Percentiles rank a stretch among this genome's conserved stretches.
Conservation (phyloP, 441 rosid genomes). For the Erysimum cheiri region DNA sequence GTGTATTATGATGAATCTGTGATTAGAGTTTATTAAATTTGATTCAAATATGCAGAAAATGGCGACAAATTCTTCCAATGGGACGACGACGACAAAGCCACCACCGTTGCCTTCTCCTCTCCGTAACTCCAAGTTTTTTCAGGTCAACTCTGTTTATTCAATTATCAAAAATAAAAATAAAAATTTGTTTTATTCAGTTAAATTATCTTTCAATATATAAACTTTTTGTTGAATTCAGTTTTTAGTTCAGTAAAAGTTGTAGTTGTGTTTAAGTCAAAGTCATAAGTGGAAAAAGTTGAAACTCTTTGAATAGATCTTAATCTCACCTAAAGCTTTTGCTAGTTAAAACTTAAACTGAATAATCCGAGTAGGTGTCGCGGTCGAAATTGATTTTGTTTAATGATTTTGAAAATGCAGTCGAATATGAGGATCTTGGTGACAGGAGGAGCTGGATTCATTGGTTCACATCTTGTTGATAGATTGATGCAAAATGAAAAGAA, state of each 20-base stretch:
- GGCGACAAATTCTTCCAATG: conserved; percentile 61
- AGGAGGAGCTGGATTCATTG: conserved; percentile 99
- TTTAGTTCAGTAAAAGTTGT: background rate
- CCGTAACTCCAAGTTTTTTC: conserved; percentile 87
- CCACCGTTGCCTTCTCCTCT: conserved; percentile 95
- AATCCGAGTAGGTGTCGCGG: too few species aligned
- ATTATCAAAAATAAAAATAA: too few species aligned
- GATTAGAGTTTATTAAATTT: background rate
- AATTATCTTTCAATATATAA: background rate
- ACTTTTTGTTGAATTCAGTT: conserved; percentile 7
- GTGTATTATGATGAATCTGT: conserved; percentile 4
- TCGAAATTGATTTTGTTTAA: background rate
- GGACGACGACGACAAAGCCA: conserved; percentile 53
- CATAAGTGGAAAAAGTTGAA: background rate
- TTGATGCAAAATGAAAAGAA: conserved; percentile 98
- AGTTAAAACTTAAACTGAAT: background rate
- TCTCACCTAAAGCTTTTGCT: conserved; percentile 2
- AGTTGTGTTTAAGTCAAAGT: conserved; percentile 1
- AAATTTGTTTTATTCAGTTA: background rate
- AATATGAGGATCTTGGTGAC: conserved; percentile 95
- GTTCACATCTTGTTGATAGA: conserved; percentile 92
- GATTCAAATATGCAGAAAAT: conserved; percentile 55
- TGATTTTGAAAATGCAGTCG: conserved; percentile 56
- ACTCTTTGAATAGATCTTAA: background rate
- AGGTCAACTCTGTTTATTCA: conserved; percentile 48